Conservation (phyloP, 495 filamentous ascomycete genomes). For the Staphylotrichum tortipilum region DNA sequence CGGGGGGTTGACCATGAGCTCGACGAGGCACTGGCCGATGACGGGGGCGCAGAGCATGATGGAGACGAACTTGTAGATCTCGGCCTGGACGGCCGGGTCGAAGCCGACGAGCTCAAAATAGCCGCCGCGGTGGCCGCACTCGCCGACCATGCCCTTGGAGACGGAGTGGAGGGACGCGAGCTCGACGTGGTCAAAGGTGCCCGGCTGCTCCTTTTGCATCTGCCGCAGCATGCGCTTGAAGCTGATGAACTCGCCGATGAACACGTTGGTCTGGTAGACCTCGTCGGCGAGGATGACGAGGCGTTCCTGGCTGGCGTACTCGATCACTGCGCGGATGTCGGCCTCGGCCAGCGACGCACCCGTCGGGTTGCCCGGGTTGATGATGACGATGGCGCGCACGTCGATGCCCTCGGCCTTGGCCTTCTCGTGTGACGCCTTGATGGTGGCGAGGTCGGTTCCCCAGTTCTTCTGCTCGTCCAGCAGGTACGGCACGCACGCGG, state of each 20-base stretch:
- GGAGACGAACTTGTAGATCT: conserved; percentile 97
- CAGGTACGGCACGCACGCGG: conserved; percentile 82
- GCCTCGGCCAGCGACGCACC: conserved; percentile 70
- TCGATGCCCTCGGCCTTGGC: conserved; percentile 71
- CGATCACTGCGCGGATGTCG: conserved; percentile 72
- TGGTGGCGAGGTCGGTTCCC: conserved; percentile 75
- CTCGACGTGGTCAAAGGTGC: conserved; percentile 76
- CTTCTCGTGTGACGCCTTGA: conserved; percentile 58
- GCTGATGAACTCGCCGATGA: conserved; percentile 81
- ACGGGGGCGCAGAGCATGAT: conserved; percentile 94
- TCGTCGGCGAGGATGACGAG: conserved; percentile 91
- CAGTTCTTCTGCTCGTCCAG: conserved; percentile 78
- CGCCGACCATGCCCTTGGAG: conserved; percentile 96
- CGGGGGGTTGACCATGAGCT: conserved; percentile 95
- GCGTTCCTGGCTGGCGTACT: conserved; percentile 76
- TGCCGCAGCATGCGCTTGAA: conserved; percentile 87
- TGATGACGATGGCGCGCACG: conserved; percentile 85
- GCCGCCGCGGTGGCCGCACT: conserved; percentile 93
- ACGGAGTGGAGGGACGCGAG: conserved; percentile 77
- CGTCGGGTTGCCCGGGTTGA: conserved; percentile 97
- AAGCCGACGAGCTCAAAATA: conserved; percentile 95
- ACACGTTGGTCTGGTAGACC: conserved; percentile 99
- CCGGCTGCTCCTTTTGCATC: conserved; percentile 64
- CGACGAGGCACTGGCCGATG: conserved; percentile 89
- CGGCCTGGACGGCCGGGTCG: conserved; percentile 70